Conservation (phyloP, 2,329 filamentous ascomycete species). For the Coniella vitis region DNA sequence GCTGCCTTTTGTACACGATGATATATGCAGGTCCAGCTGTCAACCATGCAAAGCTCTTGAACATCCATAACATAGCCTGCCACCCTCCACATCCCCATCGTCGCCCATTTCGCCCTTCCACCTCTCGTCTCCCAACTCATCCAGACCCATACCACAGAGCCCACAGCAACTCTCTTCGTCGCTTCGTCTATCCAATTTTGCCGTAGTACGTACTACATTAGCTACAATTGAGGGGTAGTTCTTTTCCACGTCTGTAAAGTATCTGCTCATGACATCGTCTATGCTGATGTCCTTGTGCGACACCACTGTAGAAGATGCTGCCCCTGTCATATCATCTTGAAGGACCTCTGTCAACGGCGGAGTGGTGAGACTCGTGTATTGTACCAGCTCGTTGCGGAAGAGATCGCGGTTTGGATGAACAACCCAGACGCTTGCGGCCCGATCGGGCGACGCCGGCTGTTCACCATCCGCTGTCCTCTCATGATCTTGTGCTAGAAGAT, state of each 20-base stretch:
- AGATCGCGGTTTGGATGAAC: constrained; percentile 82
- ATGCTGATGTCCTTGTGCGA: constrained; percentile 78
- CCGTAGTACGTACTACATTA: constrained; percentile 90
- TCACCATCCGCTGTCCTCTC: constrained; percentile 12
- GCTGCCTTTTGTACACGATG: no score
- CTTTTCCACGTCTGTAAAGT: constrained; percentile 79
- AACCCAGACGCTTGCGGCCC: constrained; percentile 32
- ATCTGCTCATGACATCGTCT: constrained; percentile 81
- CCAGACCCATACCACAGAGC: constrained; percentile 63
- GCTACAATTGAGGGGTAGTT: constrained; percentile 87
- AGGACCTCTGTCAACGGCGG: constrained; percentile 46
- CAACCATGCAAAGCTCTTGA: constrained; percentile 55
- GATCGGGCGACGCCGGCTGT: background rate
- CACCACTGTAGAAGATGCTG: constrained; percentile 32
- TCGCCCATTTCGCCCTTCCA: constrained; percentile 57
- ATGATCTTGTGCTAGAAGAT: background rate
- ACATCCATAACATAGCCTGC: constrained; percentile 65
- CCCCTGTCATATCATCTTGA: constrained; percentile 27
- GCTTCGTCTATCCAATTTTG: constrained; percentile 57
- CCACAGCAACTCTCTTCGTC: constrained; percentile 42
- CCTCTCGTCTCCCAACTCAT: constrained; percentile 54
- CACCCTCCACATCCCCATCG: constrained; percentile 21
- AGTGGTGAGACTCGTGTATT: constrained; percentile 52
- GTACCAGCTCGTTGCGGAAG: constrained; percentile 69
- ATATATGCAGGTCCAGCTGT: no score